phyloP scores from a whole-genome alignment of 495 filamentous ascomycete genomes.

The Aspergillus homomorphus region DNA sequence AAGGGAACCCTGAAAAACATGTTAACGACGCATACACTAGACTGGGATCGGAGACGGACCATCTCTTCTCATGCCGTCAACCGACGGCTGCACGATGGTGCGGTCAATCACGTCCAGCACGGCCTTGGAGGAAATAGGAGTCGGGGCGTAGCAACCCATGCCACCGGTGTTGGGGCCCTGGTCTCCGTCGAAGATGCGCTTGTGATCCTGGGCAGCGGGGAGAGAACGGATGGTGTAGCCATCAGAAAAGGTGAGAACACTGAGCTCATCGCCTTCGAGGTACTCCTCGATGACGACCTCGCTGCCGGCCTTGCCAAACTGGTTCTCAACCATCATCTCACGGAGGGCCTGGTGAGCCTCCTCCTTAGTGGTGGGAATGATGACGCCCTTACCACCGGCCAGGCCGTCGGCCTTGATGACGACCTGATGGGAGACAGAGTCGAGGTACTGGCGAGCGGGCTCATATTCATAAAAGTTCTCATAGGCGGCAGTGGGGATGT shows the following conservation, averaged over 20 bases:
- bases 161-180: slow-evolving; percentile 92
- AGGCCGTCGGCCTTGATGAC: slow-evolving; percentile 88
- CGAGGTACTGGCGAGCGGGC: slow-evolving; percentile 70
- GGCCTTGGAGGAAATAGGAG: slow-evolving; percentile 71
- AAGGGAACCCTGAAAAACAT: slow-evolving; percentile 53
- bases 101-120: slow-evolving; percentile 74
- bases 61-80: slow-evolving; percentile 83
- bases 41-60: slow-evolving; percentile 31
- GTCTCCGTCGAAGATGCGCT: slow-evolving; percentile 88
- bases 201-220: slow-evolving; percentile 96
- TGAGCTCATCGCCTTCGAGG: slow-evolving; percentile 86
- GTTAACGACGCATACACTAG: slow-evolving; percentile 1
- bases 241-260: slow-evolving; percentile 86
- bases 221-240: slow-evolving; percentile 80
- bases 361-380: slow-evolving; percentile 74
- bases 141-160: slow-evolving; percentile 97
- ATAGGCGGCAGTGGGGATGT: slow-evolving; percentile 88
- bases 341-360: slow-evolving; percentile 79
- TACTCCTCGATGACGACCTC: slow-evolving; percentile 97
- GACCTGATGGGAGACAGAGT: slow-evolving; percentile 67
- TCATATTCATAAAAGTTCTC: slow-evolving; percentile 84
- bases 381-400: slow-evolving; percentile 89
- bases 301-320: slow-evolving; percentile 83
- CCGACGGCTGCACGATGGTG: slow-evolving; percentile 82
- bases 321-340: slow-evolving; percentile 84